phyloP scores from a whole-genome alignment of 2,329 filamentous ascomycete genomes.

The Ophiosphaerella korrae region DNA sequence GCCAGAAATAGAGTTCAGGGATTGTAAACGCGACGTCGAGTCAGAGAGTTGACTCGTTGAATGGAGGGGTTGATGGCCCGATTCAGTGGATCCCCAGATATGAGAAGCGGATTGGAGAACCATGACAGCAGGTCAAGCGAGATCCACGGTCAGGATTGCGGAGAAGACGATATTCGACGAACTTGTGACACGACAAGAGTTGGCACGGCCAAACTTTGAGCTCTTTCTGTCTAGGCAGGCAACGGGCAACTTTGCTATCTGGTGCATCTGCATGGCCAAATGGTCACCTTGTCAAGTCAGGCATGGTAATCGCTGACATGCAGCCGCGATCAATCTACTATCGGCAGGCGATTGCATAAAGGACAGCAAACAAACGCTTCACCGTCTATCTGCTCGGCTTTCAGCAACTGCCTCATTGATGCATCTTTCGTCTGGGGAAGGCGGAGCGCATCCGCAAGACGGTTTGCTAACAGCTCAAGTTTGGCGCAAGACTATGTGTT shows the following conservation, averaged over 20 bases:
- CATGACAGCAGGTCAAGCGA: conserved; percentile 24
- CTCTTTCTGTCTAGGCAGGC: conserved; percentile 7
- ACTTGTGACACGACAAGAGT: conserved; percentile 4
- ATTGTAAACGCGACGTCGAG: conserved; percentile 14
- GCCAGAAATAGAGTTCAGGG: neutral
- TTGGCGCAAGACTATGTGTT: conserved; percentile 28
- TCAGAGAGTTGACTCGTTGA: conserved; percentile 4
- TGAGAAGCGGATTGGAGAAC: conserved; percentile 5
- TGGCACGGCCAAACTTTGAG: conserved; percentile 11
- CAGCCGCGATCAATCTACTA: conserved; percentile 11
- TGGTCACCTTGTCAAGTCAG: conserved; percentile 6
- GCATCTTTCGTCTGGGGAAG: conserved; percentile 32
- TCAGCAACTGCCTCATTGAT: conserved; percentile 26
- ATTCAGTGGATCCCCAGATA: conserved; percentile 12
- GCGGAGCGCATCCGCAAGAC: conserved; percentile 36
- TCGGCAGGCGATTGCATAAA: conserved; percentile 5
- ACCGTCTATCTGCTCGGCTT: conserved; percentile 15
- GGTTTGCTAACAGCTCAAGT: conserved; percentile 25
- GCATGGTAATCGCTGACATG: conserved; percentile 10
- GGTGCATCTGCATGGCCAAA: conserved; percentile 17
- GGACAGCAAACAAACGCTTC: conserved; percentile 27
- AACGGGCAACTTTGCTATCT: neutral
- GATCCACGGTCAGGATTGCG: conserved; percentile 21
- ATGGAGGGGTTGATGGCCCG: conserved; percentile 16
- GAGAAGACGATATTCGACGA: conserved; percentile 3